Conservation (phyloP, 352 stramenopile species). For the Globisporangium spiculum region DNA sequence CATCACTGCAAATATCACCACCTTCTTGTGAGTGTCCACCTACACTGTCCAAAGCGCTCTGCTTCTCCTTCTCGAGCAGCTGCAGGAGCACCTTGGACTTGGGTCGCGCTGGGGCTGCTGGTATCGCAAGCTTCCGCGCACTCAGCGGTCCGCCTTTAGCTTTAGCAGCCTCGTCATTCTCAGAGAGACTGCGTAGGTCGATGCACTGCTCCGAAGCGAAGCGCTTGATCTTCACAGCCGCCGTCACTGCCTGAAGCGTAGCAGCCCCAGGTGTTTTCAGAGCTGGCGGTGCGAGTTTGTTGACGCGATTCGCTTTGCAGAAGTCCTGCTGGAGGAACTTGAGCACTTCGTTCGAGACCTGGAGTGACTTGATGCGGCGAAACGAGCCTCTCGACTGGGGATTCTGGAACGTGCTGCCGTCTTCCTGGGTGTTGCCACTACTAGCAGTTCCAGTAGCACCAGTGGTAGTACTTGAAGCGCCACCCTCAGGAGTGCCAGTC, state of each 20-base stretch:
- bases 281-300: background rate
- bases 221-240: constrained; percentile 17
- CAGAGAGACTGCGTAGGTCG: constrained; percentile 1
- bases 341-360: constrained; percentile 59
- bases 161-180: background rate
- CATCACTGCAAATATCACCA: background rate
- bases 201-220: constrained; percentile 14
- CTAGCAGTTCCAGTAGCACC: background rate
- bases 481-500: background rate
- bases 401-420: background rate
- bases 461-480: background rate
- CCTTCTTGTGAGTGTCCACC: background rate
- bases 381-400: constrained; percentile 21
- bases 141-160: background rate
- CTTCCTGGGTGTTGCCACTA: background rate
- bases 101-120: constrained; percentile 20
- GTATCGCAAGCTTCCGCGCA: background rate
- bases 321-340: constrained; percentile 74
- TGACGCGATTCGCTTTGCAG: constrained; percentile 39
- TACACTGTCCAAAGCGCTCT: constrained; percentile 11
- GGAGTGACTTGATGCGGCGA: constrained; percentile 48
- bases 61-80: constrained; percentile 32
- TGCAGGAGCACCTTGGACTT: constrained; percentile 55
- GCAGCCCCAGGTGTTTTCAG: constrained; percentile 2
- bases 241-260: background rate